Evolutionary conservation across 2,329 filamentous ascomycete genomes (phyloP).

Genomic region (Aspergillus pseudotamarii): DNA sequence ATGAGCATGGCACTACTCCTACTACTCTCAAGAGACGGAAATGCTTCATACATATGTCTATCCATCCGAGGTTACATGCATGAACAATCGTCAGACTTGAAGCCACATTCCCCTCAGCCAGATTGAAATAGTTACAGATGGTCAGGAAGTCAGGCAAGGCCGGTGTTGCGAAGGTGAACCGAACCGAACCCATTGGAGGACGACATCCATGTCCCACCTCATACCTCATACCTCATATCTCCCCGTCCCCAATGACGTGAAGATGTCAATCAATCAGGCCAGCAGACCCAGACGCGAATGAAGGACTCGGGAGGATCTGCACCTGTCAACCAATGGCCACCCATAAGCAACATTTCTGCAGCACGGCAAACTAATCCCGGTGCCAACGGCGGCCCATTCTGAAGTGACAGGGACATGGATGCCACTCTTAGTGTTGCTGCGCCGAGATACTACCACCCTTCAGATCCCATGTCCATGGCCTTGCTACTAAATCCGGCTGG

Average conservation of each 20-base stretch:
- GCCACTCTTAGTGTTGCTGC: background rate
- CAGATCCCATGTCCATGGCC: background rate
- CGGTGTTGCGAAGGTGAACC: too few relatives aligned
- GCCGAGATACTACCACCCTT: background rate
- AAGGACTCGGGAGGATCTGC: background rate
- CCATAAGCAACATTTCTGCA: background rate
- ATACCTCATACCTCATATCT: background rate
- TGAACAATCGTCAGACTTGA: background rate
- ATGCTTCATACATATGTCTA: background rate
- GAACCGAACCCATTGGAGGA: background rate
- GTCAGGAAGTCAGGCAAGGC: too few relatives aligned
- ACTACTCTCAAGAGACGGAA: background rate
- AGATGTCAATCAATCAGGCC: background rate
- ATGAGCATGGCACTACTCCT: background rate
- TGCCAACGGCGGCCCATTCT: background rate
- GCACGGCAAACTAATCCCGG: background rate
- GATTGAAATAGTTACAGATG: too few relatives aligned
- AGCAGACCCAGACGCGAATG: too few relatives aligned
- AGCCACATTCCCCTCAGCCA: too few relatives aligned
- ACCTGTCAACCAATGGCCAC: background rate
- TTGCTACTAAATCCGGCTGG: too few relatives aligned
- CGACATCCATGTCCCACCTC: too few relatives aligned
- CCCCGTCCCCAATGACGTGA: background rate
- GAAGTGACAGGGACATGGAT: background rate
- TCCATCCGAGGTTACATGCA: background rate